phyloP scores from a whole-genome alignment of 106 monocot genomes.

The Dioscorea alata region DNA sequence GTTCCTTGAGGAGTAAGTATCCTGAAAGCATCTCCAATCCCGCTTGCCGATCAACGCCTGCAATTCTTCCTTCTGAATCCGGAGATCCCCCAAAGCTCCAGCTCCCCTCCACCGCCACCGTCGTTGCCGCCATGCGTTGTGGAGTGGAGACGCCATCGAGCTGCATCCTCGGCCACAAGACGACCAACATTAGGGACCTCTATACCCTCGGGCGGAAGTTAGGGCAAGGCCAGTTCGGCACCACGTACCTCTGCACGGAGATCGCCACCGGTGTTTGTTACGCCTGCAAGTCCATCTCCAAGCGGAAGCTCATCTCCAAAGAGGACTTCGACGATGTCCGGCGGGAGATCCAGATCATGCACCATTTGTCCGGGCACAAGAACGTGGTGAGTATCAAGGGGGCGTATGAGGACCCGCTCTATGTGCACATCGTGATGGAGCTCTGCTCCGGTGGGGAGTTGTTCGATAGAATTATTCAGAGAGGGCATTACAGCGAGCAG shows the following conservation, averaged over 20 bases:
- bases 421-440: slow-evolving; percentile 34
- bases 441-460: slow-evolving; percentile 22
- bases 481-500: slow-evolving; percentile 26
- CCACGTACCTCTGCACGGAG: slow-evolving; percentile 25
- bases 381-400: slow-evolving; percentile 29
- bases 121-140: no score
- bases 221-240: slow-evolving; percentile 28
- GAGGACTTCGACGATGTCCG: slow-evolving; percentile 27
- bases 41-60: no score
- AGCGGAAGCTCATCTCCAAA: slow-evolving; percentile 22
- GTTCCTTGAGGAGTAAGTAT: no score
- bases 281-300: slow-evolving; percentile 34
- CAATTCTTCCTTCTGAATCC: no score
- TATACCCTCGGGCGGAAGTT: slow-evolving; percentile 16
- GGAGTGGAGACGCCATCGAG: no score
- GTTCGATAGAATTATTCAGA: slow-evolving; percentile 26
- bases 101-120: no score
- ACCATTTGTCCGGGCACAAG: slow-evolving; percentile 26
- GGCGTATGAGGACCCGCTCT: slow-evolving; percentile 22
- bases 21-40: no score
- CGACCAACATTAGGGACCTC: slow-evolving; percentile 15
- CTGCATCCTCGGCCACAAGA: slow-evolving; percentile 5
- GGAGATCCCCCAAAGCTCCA: no score
- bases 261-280: slow-evolving; percentile 11
- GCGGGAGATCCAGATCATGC: slow-evolving; percentile 41